These are phyloP conservation scores for Daldinia loculata DNA, from an alignment of 495 filamentous ascomycete species.

Conservation along the genomic window DNA sequence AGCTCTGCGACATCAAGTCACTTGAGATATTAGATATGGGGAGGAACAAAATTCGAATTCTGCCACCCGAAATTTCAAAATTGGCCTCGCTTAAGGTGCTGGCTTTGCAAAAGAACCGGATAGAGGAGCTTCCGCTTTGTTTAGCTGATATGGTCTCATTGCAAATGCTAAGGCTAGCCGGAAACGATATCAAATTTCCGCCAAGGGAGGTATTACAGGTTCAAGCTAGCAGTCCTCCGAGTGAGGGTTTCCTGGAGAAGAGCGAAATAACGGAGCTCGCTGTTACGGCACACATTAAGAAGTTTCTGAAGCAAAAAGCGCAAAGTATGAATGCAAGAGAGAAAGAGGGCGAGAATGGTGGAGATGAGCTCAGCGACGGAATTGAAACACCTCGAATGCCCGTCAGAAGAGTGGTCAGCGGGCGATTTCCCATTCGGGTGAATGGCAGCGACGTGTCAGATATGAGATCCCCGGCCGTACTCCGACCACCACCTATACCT, in stretches of 20 bases:
- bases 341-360: constrained; percentile 68
- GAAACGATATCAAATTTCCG: constrained; percentile 80
- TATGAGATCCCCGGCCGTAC: constrained; percentile 70
- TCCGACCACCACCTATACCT: constrained; percentile 75
- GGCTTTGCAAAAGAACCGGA: constrained; percentile 83
- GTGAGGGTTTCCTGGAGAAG: constrained; percentile 56
- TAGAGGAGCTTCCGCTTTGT: constrained; percentile 81
- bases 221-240: constrained; percentile 54
- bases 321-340: constrained; percentile 55
- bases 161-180: constrained; percentile 84
- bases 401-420: constrained; percentile 74
- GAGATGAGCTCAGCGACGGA: constrained; percentile 71
- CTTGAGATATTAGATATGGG: constrained; percentile 94
- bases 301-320: constrained; percentile 71
- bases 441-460: constrained; percentile 66
- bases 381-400: constrained; percentile 76
- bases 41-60: constrained; percentile 77
- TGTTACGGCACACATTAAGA: constrained; percentile 77
- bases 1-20: constrained; percentile 79
- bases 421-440: constrained; percentile 85
- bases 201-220: constrained; percentile 66
- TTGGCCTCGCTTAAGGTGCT: constrained; percentile 79
- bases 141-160: constrained; percentile 89
- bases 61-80: constrained; percentile 82
- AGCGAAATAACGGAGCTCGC: constrained; percentile 68